A percentile compares a stretch with the other conserved stretches of the same genome.
phyloP scores from a whole-genome alignment of 176 grass and related monocot species.

The Carex pumila region DNA sequence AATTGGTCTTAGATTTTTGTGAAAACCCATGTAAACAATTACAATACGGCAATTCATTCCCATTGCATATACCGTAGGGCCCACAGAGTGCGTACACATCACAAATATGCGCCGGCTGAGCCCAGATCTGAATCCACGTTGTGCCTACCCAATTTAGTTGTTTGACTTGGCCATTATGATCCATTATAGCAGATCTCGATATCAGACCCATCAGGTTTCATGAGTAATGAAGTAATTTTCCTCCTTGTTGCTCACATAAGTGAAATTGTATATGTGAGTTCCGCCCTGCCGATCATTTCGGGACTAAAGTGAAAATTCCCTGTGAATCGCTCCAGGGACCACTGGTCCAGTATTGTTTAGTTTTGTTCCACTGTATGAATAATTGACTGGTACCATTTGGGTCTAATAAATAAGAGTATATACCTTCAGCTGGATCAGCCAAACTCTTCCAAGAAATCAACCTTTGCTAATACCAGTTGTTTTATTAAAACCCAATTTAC shows the following conservation, averaged over 20 bases:
- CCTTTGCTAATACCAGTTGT: constrained; percentile 34
- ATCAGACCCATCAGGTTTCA: constrained; percentile 25
- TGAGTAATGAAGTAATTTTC: constrained; percentile 67
- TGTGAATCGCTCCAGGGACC: constrained; percentile 33
- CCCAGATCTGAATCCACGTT: constrained; percentile 54
- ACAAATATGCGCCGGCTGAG: constrained; percentile 44
- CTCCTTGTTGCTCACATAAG: constrained; percentile 17
- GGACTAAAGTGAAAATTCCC: constrained; percentile 37
- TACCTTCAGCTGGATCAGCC: constrained; percentile 45
- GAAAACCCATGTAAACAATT: constrained; percentile 57
- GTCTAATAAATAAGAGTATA: constrained; percentile 59
- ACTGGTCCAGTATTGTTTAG: constrained; percentile 43
- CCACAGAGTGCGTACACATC: constrained; percentile 61
- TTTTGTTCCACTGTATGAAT: constrained; percentile 69
- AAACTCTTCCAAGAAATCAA: constrained; percentile 50
- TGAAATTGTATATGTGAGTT: constrained; percentile 34
- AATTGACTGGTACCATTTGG: constrained; percentile 56
- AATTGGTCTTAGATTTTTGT: constrained; percentile 33
- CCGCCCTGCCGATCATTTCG: constrained; percentile 35
- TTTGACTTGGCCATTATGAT: constrained; percentile 50
- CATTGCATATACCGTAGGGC: constrained; percentile 55
- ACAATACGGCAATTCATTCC: constrained; percentile 28
- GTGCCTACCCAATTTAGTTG: constrained; percentile 31
- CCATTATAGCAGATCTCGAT: constrained; percentile 51
- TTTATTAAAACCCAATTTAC: constrained; percentile 68